Evolutionary conservation across 2,329 filamentous ascomycete species (phyloP).

Genomic region (Aspergillus amoenus): DNA sequence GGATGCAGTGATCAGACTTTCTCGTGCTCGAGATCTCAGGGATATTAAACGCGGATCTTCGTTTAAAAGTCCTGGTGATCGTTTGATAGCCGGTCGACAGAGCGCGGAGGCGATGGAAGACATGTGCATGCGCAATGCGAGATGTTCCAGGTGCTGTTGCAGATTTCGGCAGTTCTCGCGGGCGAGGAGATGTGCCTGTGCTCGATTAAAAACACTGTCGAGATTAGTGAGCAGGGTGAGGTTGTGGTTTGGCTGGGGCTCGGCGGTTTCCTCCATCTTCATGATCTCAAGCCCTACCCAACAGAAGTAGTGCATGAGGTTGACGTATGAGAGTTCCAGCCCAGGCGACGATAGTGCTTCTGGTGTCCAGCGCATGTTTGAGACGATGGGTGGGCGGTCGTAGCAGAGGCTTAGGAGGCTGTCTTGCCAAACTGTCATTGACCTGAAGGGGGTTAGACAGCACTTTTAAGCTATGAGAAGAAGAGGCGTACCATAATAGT

Average conservation of each 20-base stretch:
- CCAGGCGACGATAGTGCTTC: slow-evolving; percentile 15
- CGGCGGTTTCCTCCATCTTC: slow-evolving; percentile 42
- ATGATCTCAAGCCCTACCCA: slow-evolving; percentile 34
- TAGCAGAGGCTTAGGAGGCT: slow-evolving; percentile 35
- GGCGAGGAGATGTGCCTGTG: slow-evolving; percentile 50
- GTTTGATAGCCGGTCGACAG: slow-evolving; percentile 56
- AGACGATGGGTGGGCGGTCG: slow-evolving; percentile 33
- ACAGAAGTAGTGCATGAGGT: slow-evolving; percentile 31
- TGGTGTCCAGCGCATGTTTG: slow-evolving; percentile 24
- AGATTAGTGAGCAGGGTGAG: slow-evolving; percentile 42
- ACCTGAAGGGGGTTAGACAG: slow-evolving; percentile 20
- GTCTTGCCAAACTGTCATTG: slow-evolving; percentile 36
- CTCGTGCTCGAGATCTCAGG: slow-evolving; percentile 24
- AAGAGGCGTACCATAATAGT: slow-evolving; percentile 22
- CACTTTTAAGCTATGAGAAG: neutral
- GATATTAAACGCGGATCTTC: slow-evolving; percentile 11
- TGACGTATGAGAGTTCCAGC: slow-evolving; percentile 21
- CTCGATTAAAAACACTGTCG: slow-evolving; percentile 48
- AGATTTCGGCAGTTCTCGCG: slow-evolving; percentile 35
- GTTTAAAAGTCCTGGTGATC: neutral
- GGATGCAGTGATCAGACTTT: slow-evolving; percentile 28
- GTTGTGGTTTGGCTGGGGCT: slow-evolving; percentile 12
- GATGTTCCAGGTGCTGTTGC: slow-evolving; percentile 54
- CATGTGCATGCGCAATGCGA: slow-evolving; percentile 56
- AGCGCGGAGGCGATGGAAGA: slow-evolving; percentile 58